phyloP scores from a whole-genome alignment of 768 basidiomycete genomes.

The Lactarius sp. region DNA sequence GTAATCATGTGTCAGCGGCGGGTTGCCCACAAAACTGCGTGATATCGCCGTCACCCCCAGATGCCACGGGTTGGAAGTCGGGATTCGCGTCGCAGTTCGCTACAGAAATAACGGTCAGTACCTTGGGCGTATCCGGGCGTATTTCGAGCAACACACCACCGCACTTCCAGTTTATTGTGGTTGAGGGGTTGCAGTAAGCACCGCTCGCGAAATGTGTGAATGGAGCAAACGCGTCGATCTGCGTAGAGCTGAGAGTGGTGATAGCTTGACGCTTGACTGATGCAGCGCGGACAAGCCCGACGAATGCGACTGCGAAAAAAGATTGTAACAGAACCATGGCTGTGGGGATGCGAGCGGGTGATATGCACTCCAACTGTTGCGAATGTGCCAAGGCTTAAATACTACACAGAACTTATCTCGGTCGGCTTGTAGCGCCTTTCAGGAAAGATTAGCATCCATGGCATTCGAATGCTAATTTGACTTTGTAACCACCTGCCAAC shows the following conservation, averaged over 20 bases:
- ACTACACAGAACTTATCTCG: neutral
- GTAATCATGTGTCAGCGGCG: neutral
- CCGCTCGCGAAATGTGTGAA: neutral
- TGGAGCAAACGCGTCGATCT: neutral
- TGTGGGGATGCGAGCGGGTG: neutral
- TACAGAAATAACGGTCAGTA: constrained; percentile 20
- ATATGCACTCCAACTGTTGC: neutral
- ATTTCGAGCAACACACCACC: neutral
- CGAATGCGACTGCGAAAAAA: neutral
- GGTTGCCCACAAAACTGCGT: constrained; percentile 42
- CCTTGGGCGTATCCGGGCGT: neutral
- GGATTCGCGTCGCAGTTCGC: constrained; percentile 47
- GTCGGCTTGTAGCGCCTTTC: neutral
- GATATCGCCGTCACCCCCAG: constrained; percentile 42
- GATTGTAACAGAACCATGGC: neutral
- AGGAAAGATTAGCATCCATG: no score
- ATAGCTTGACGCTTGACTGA: neutral
- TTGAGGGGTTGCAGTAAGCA: neutral
- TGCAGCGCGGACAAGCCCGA: neutral
- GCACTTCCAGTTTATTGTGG: neutral
- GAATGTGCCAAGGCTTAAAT: neutral
- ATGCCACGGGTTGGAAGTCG: constrained; percentile 43
- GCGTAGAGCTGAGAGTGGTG: neutral
- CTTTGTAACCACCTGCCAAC: no score
- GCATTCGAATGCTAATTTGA: no score